A percentile compares a stretch with the other conserved stretches of the same genome.
These are phyloP conservation scores for Miamiensis avidus DNA, from an alignment of 169 alveolate species.

Conservation along the genomic window DNA sequence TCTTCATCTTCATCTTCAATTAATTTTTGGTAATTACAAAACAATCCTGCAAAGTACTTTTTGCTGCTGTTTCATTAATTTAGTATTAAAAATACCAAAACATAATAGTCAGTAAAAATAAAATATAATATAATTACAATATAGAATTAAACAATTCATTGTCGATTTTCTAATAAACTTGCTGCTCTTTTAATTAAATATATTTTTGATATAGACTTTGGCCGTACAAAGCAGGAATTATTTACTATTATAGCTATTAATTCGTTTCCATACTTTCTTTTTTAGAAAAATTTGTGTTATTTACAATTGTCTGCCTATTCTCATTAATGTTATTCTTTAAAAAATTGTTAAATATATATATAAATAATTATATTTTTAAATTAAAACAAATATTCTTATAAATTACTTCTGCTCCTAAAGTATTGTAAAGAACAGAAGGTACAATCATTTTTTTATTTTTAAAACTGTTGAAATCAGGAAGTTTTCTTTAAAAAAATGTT, in stretches of 20 bases:
- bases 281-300: too few relatives aligned
- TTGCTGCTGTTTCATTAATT: background rate
- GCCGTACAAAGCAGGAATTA: background rate
- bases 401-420: background rate
- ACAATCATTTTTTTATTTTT: too few relatives aligned
- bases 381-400: too few relatives aligned
- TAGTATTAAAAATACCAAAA: background rate
- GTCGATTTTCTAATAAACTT: background rate
- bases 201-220: background rate
- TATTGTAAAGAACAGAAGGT: too few relatives aligned
- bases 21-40: background rate
- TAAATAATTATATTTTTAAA: too few relatives aligned
- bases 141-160: background rate
- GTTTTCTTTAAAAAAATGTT: background rate
- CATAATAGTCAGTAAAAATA: too few relatives aligned
- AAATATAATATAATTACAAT: background rate
- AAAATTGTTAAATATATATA: too few relatives aligned
- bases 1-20: background rate
- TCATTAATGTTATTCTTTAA: background rate
- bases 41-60: background rate
- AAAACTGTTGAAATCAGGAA: background rate
- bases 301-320: too few relatives aligned
- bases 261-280: background rate
- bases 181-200: background rate
- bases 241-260: too few relatives aligned